Conservation (phyloP, 2,329 filamentous ascomycete genomes). For the Byssothecium circinans region DNA sequence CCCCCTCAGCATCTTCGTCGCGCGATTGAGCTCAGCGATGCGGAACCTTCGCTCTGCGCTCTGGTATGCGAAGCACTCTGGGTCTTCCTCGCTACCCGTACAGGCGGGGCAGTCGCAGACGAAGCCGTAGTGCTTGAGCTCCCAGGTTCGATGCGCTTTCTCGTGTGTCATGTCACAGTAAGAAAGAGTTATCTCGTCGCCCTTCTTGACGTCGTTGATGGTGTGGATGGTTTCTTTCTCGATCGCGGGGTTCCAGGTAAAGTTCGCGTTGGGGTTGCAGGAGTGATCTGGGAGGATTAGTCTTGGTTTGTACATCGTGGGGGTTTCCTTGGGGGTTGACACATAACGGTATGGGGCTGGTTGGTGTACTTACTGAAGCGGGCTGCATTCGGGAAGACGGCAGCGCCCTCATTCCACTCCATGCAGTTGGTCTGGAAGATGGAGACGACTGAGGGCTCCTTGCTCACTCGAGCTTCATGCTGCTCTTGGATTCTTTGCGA, state of each 20-base stretch:
- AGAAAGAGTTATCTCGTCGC: conserved; percentile 43
- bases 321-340: no score
- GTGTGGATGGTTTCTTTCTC: conserved; percentile 38
- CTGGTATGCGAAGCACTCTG: conserved; percentile 24
- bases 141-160: conserved; percentile 29
- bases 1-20: conserved; percentile 23
- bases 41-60: conserved; percentile 36
- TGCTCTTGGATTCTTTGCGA: conserved; percentile 32
- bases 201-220: conserved; percentile 35
- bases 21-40: conserved; percentile 38
- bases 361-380: conserved; percentile 41
- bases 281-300: conserved; percentile 30
- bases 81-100: conserved; percentile 30
- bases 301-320: no score
- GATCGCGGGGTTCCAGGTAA: conserved; percentile 37
- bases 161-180: conserved; percentile 43
- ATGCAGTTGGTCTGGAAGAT: conserved; percentile 50
- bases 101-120: conserved; percentile 44
- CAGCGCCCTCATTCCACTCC: conserved; percentile 35
- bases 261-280: conserved; percentile 46
- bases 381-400: conserved; percentile 40
- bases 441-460: conserved; percentile 24
- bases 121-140: conserved; percentile 43
- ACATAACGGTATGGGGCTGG: no score
- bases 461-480: conserved; percentile 31